Evolutionary conservation across 352 stramenopile species (phyloP).

Genomic region (Phytophthora colocasiae): DNA sequence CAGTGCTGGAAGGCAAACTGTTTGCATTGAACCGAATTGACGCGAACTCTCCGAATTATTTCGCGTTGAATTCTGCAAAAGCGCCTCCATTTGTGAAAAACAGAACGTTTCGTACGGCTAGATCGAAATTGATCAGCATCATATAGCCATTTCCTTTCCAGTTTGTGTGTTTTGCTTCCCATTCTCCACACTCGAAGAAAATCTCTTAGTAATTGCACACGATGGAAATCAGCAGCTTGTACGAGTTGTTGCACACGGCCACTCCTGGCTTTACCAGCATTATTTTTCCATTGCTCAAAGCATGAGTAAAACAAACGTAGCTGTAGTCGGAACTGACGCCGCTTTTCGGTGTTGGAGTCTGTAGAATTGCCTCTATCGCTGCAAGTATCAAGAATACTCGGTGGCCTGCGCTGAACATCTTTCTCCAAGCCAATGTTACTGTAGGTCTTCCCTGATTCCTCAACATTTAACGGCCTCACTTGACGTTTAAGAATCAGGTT

Average conservation of each 20-base stretch:
- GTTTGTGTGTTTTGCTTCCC: neutral
- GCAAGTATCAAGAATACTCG: neutral
- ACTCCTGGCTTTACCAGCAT: neutral
- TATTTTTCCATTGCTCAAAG: slow-evolving; percentile 34
- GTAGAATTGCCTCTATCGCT: neutral
- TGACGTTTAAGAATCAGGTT: slow-evolving; percentile 38
- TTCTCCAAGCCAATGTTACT: slow-evolving; percentile 1
- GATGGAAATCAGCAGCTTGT: slow-evolving; percentile 13
- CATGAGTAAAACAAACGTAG: slow-evolving; percentile 33
- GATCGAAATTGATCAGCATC: slow-evolving; percentile 18
- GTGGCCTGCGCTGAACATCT: neutral
- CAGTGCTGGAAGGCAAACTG: slow-evolving; percentile 22
- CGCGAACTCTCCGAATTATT: slow-evolving; percentile 17
- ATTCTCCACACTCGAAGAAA: slow-evolving; percentile 14
- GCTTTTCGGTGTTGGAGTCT: slow-evolving; percentile 12
- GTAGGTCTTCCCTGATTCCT: slow-evolving; percentile 10
- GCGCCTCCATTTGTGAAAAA: slow-evolving; percentile 21
- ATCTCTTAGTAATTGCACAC: slow-evolving; percentile 4
- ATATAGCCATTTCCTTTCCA: slow-evolving; percentile 7
- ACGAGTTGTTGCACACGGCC: slow-evolving; percentile 12
- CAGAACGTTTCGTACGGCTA: slow-evolving; percentile 1
- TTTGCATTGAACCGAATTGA: slow-evolving; percentile 5
- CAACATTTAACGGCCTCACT: slow-evolving; percentile 7
- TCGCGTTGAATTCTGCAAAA: slow-evolving; percentile 21
- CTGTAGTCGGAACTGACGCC: slow-evolving; percentile 30